phyloP scores from a whole-genome alignment of 805 yeast genomes.

The Candida nemodendra region DNA sequence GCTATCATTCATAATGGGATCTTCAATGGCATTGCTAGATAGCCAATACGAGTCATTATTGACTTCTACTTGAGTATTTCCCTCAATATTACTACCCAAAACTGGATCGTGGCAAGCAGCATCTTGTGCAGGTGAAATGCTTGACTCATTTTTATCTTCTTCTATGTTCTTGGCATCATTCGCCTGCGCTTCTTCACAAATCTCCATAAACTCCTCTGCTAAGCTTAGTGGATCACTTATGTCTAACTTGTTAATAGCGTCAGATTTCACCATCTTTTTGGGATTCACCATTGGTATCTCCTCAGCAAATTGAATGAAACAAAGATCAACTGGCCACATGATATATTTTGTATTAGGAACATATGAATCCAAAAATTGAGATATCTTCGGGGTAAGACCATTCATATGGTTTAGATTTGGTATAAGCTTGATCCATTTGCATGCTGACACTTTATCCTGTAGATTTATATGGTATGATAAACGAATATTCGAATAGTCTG shows the following conservation, averaged over 20 bases:
- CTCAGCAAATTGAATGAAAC: constrained; percentile 53
- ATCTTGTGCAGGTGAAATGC: constrained; percentile 1
- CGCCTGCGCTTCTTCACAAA: constrained; percentile 15
- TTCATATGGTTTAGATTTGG: constrained; percentile 70
- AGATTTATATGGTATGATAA: constrained; percentile 10
- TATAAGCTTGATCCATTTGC: constrained; percentile 63
- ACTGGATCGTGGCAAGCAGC: background rate
- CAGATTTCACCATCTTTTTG: background rate
- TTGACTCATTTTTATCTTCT: constrained; percentile 1
- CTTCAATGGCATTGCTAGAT: constrained; percentile 2
- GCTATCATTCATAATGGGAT: background rate
- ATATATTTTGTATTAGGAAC: constrained; percentile 49
- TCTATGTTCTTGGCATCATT: constrained; percentile 6
- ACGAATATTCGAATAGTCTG: constrained; percentile 33
- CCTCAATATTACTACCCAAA: background rate
- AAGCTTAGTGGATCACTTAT: constrained; percentile 27
- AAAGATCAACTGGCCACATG: constrained; percentile 71
- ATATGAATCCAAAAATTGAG: constrained; percentile 45
- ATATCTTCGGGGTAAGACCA: constrained; percentile 62
- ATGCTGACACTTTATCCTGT: constrained; percentile 4
- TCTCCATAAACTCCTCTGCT: constrained; percentile 28
- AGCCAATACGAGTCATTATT: constrained; percentile 4
- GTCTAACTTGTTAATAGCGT: constrained; percentile 6
- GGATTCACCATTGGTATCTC: constrained; percentile 15
- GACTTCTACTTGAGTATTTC: background rate